These are phyloP conservation scores for Arthroderma uncinatum DNA, from an alignment of 2,329 filamentous ascomycete genomes.

Conservation along the genomic window DNA sequence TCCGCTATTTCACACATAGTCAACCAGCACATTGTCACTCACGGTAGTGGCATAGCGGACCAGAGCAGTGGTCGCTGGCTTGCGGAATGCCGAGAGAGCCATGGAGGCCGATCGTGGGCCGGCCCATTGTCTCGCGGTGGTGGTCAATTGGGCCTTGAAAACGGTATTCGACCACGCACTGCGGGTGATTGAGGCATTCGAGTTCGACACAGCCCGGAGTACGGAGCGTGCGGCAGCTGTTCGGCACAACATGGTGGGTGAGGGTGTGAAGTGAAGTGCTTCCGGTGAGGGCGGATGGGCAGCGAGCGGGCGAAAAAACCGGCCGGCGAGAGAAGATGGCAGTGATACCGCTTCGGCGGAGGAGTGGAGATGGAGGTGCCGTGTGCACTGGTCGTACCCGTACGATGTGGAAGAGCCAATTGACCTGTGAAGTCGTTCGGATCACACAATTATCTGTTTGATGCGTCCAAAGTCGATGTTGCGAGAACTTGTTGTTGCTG, in stretches of 20 bases:
- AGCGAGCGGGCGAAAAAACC: background rate
- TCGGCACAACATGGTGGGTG: conserved; percentile 37
- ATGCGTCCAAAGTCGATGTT: background rate
- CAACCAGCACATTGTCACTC: conserved; percentile 4
- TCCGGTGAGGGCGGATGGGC: background rate
- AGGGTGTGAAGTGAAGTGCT: conserved; percentile 14
- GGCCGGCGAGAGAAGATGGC: background rate
- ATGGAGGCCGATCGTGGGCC: conserved; percentile 29
- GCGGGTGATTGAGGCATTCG: conserved; percentile 34
- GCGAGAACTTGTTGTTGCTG: background rate
- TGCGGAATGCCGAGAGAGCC: conserved; percentile 32
- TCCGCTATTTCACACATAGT: too few relatives aligned
- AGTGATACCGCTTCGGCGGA: background rate
- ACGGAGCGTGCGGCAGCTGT: conserved; percentile 36
- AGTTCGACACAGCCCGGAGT: conserved; percentile 34
- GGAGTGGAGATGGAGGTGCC: background rate
- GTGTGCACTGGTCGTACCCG: conserved; percentile 2
- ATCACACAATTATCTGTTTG: conserved; percentile 3
- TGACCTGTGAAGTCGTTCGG: background rate
- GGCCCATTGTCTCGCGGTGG: conserved; percentile 29
- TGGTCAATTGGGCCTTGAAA: conserved; percentile 37
- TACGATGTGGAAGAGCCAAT: conserved; percentile 1
- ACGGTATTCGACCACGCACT: conserved; percentile 31
- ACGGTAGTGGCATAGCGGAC: conserved; percentile 38
- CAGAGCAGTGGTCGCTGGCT: conserved; percentile 38